These are phyloP conservation scores for Nicotiana noctiflora DNA, from an alignment of 257 asterid genomes.

Conservation along the genomic window DNA sequence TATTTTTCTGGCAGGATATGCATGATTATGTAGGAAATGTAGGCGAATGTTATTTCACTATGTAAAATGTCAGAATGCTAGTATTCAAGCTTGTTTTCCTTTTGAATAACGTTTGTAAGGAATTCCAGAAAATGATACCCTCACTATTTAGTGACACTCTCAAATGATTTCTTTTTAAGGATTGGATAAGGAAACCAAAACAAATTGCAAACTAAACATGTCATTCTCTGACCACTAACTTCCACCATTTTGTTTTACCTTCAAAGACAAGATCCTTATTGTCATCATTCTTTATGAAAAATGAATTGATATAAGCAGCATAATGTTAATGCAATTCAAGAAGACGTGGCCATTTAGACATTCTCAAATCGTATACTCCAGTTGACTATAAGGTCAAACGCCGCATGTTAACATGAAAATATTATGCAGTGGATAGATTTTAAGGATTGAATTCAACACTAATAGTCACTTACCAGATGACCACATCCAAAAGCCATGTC, in stretches of 20 bases:
- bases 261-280: neutral
- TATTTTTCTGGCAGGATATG: neutral
- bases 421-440: neutral
- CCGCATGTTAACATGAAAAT: neutral
- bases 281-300: neutral
- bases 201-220: neutral
- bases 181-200: neutral
- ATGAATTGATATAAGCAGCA: neutral
- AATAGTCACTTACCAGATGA: conserved; percentile 56
- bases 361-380: neutral
- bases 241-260: neutral
- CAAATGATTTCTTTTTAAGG: neutral
- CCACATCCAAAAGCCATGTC: conserved; percentile 98
- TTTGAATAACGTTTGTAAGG: neutral
- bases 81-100: neutral
- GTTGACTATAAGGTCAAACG: neutral
- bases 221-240: neutral
- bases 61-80: neutral
- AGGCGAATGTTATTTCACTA: neutral
- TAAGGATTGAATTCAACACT: neutral
- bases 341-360: neutral
- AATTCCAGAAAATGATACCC: neutral
- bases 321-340: neutral
- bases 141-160: neutral
- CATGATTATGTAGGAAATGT: neutral